Percentiles rank a stretch among this genome's conserved stretches.
Conservation (phyloP, 768 basidiomycete genomes). For the Infundibulicybe gibba region DNA sequence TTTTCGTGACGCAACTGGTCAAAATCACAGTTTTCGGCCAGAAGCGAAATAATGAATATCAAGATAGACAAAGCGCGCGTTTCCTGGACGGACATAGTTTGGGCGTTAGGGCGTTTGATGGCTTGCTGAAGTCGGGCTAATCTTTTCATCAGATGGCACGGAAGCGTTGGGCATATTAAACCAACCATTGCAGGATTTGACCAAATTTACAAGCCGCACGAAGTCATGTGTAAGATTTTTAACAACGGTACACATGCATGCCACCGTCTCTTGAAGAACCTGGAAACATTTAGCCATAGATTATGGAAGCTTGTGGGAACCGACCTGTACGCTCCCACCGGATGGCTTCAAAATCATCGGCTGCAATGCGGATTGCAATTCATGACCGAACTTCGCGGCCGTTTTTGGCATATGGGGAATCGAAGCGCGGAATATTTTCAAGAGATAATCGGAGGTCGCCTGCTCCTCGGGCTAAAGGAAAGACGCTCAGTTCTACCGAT, state of each 20-base stretch:
- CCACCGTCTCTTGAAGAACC: conserved; percentile 89
- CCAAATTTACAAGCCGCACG: conserved; percentile 65
- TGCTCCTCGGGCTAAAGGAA: conserved; percentile 72
- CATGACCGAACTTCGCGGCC: conserved; percentile 81
- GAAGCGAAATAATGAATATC: conserved; percentile 79
- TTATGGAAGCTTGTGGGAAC: conserved; percentile 13
- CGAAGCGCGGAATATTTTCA: conserved; percentile 83
- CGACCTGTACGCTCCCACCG: conserved; percentile 61
- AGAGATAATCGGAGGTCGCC: conserved; percentile 76
- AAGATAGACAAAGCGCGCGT: conserved; percentile 60
- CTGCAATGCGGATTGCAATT: conserved; percentile 76
- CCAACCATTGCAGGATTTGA: conserved; percentile 85
- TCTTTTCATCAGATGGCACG: conserved; percentile 4
- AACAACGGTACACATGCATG: conserved; percentile 86
- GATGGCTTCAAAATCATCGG: conserved; percentile 92
- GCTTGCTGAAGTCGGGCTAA: conserved; percentile 63
- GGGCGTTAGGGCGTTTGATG: conserved; percentile 37
- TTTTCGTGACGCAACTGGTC: conserved; percentile 67
- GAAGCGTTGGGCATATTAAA: conserved; percentile 1
- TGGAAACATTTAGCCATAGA: conserved; percentile 20
- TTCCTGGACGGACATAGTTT: conserved; percentile 44
- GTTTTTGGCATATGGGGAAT: conserved; percentile 91
- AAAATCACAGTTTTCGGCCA: conserved; percentile 88
- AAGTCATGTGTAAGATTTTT: conserved; percentile 87
- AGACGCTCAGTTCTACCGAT: not conserved